Conservation (phyloP, 225 moss, liverwort and hornwort species). For the Sphagnum contortum region DNA sequence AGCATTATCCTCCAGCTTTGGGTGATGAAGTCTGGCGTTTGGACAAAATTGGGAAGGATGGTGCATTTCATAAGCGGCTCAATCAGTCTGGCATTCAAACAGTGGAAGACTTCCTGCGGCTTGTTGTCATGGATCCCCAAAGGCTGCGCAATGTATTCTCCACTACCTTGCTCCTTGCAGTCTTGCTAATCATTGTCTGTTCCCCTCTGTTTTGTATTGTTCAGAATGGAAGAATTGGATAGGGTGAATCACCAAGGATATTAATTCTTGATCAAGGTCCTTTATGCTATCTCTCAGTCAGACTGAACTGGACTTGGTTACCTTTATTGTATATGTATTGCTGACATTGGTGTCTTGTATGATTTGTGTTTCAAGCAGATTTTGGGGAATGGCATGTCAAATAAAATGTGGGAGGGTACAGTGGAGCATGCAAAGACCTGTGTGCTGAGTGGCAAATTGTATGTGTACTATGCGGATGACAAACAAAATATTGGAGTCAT, state of each 20-base stretch:
- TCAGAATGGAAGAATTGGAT: too few relatives aligned
- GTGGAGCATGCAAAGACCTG: slow-evolving; percentile 49
- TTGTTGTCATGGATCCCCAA: slow-evolving; percentile 49
- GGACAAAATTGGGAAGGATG: slow-evolving; percentile 30
- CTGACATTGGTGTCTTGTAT: too few relatives aligned
- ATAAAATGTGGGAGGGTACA: slow-evolving; percentile 54
- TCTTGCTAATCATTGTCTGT: too few relatives aligned
- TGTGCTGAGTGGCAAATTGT: slow-evolving; percentile 40
- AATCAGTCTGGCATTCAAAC: slow-evolving; percentile 25
- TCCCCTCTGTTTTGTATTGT: too few relatives aligned
- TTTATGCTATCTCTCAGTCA: too few relatives aligned
- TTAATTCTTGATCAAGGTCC: too few relatives aligned
- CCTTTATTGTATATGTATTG: too few relatives aligned
- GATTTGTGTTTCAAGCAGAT: slow-evolving; percentile 10
- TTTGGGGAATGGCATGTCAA: slow-evolving; percentile 47
- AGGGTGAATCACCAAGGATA: too few relatives aligned
- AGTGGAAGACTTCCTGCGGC: slow-evolving; percentile 37
- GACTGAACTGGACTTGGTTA: too few relatives aligned
- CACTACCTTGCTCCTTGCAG: neutral
- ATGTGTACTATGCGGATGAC: slow-evolving; percentile 45
- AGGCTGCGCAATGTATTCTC: slow-evolving; percentile 35
- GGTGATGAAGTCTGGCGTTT: slow-evolving; percentile 46
- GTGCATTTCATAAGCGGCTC: slow-evolving; percentile 39
- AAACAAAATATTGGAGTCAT: slow-evolving; percentile 47
- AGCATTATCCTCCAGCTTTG: slow-evolving; percentile 45